Evolutionary conservation across 306 rosid species (phyloP).

Genomic region (Myrica gale): DNA sequence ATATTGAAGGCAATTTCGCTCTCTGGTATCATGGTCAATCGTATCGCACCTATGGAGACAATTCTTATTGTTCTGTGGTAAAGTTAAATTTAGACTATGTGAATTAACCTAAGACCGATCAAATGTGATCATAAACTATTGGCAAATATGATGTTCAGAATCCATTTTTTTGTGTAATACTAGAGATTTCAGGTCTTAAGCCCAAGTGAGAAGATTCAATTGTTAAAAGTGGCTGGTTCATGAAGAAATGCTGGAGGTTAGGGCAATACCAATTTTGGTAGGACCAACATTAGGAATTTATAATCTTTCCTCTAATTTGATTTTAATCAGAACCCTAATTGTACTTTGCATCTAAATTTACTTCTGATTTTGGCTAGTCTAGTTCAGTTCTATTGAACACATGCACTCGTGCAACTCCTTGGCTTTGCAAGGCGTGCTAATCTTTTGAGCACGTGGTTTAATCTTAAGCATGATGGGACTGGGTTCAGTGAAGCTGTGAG

Average conservation of each 20-base stretch:
- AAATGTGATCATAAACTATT: neutral
- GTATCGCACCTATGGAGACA: neutral
- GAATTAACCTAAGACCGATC: neutral
- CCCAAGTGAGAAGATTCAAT: neutral
- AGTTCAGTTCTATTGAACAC: neutral
- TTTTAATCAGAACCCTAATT: neutral
- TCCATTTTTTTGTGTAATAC: neutral
- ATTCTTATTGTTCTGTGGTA: neutral
- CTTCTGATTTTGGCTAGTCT: neutral
- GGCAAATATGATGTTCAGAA: neutral
- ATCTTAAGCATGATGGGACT: conserved; percentile 1
- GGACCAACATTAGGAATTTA: neutral
- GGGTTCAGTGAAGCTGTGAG: conserved; percentile 1
- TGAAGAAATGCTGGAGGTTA: conserved; percentile 6
- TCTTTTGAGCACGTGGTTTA: neutral
- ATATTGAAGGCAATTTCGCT: neutral
- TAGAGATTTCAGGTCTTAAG: neutral
- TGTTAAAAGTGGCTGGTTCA: neutral
- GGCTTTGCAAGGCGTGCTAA: neutral
- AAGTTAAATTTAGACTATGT: neutral
- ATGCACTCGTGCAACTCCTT: neutral
- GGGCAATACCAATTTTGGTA: neutral
- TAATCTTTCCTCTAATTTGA: neutral
- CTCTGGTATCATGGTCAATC: neutral
- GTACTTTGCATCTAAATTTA: neutral